These are phyloP conservation scores for Trichomonascus vanleenenianus DNA, from an alignment of 805 yeast species.

Conservation along the genomic window DNA sequence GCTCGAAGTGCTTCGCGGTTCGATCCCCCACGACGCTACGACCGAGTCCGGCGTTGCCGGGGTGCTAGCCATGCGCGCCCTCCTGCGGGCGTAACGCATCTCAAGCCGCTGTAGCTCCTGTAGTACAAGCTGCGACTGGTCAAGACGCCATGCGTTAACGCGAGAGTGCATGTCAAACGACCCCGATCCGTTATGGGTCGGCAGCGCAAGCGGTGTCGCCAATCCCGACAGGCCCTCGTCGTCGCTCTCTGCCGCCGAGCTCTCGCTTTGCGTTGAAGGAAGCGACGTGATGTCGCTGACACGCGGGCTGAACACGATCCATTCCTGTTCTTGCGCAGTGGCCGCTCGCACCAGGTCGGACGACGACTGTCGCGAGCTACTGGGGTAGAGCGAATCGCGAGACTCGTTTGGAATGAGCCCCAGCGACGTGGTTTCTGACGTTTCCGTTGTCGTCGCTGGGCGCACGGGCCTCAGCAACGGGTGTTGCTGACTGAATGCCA, in stretches of 20 bases:
- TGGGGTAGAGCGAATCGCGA: too few relatives aligned
- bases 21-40: constrained; percentile 7
- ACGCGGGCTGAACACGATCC: constrained; percentile 33
- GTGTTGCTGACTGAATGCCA: background rate
- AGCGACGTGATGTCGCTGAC: constrained; percentile 7
- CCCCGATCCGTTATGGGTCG: constrained; percentile 30
- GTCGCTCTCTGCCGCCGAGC: background rate
- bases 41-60: constrained; percentile 5
- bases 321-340: constrained; percentile 21
- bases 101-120: constrained; percentile 24
- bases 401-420: too few relatives aligned
- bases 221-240: constrained; percentile 6
- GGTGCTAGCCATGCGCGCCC: background rate
- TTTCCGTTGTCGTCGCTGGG: too few relatives aligned
- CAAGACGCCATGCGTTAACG: constrained; percentile 34
- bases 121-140: constrained; percentile 28
- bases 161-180: constrained; percentile 31
- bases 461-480: too few relatives aligned
- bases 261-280: constrained; percentile 7
- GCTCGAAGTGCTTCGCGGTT: background rate
- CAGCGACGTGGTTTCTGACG: too few relatives aligned
- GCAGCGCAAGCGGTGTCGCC: constrained; percentile 25
- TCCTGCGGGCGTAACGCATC: background rate
- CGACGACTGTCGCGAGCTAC: too few relatives aligned
- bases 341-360: too few relatives aligned